Conservation (phyloP, 1,284 basidiomycete species). For the Sanguinoderma infundibulare region DNA sequence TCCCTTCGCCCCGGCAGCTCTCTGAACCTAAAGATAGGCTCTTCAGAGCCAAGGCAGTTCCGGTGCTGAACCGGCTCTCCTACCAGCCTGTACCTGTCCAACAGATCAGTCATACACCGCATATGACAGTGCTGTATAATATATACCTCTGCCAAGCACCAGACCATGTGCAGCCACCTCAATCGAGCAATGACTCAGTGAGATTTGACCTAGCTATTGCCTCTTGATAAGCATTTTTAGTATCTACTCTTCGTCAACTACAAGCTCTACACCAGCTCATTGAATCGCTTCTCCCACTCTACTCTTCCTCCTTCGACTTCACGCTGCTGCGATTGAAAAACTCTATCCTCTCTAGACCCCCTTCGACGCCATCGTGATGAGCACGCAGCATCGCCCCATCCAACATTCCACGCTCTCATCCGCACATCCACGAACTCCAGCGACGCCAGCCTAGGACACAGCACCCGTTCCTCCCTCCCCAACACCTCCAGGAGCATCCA, state of each 20-base stretch:
- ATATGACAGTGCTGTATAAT: too few species aligned
- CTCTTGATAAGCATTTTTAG: too few species aligned
- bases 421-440: constrained; percentile 11
- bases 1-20: too few species aligned
- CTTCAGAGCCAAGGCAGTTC: too few species aligned
- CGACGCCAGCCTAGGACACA: constrained; percentile 6
- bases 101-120: too few species aligned
- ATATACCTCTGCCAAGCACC: too few species aligned
- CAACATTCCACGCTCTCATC: neutral
- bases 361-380: neutral
- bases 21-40: too few species aligned
- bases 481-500: neutral
- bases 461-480: neutral
- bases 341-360: neutral
- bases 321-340: neutral
- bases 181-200: too few species aligned
- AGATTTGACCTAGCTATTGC: too few species aligned
- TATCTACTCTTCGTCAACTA: neutral
- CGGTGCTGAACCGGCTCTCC: too few species aligned
- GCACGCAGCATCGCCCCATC: neutral
- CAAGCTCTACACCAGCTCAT: neutral
- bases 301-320: neutral
- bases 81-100: too few species aligned
- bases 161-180: too few species aligned
- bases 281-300: neutral